phyloP scores from a whole-genome alignment of 1,139 yeast species.

The Spathaspora sp. region DNA sequence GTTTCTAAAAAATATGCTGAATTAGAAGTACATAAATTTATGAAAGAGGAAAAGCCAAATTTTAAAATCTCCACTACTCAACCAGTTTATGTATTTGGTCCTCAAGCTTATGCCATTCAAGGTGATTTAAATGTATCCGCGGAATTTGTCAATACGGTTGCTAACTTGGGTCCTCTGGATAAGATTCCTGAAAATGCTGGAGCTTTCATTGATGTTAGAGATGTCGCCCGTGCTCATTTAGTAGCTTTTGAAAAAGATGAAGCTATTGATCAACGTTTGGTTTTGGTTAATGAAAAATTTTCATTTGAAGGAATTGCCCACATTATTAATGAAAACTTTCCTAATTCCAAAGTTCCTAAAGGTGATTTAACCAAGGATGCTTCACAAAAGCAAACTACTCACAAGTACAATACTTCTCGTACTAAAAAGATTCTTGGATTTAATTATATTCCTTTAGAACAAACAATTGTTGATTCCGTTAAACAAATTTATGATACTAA shows the following conservation, averaged over 20 bases:
- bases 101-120: conserved; percentile 33
- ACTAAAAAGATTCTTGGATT: conserved; percentile 30
- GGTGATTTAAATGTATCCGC: conserved; percentile 18
- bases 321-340: conserved; percentile 28
- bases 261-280: conserved; percentile 26
- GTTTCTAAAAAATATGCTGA: conserved; percentile 35
- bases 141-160: conserved; percentile 14
- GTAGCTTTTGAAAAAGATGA: conserved; percentile 29
- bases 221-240: conserved; percentile 38
- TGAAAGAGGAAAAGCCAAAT: conserved; percentile 26
- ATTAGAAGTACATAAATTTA: conserved; percentile 53
- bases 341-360: conserved; percentile 26
- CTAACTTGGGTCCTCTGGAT: conserved; percentile 20
- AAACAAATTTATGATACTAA: background rate
- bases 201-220: conserved; percentile 41
- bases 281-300: conserved; percentile 28
- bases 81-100: conserved; percentile 42
- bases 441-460: conserved; percentile 30
- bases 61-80: conserved; percentile 28
- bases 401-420: conserved; percentile 17
- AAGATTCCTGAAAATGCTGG: conserved; percentile 20
- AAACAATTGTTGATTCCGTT: conserved; percentile 40
- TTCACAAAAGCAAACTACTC: conserved; percentile 5
- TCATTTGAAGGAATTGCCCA: conserved; percentile 33
- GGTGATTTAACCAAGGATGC: conserved; percentile 16